These are phyloP conservation scores for Crithidia bombi DNA, from an alignment of 208 protist genomes.

Conservation along the genomic window DNA sequence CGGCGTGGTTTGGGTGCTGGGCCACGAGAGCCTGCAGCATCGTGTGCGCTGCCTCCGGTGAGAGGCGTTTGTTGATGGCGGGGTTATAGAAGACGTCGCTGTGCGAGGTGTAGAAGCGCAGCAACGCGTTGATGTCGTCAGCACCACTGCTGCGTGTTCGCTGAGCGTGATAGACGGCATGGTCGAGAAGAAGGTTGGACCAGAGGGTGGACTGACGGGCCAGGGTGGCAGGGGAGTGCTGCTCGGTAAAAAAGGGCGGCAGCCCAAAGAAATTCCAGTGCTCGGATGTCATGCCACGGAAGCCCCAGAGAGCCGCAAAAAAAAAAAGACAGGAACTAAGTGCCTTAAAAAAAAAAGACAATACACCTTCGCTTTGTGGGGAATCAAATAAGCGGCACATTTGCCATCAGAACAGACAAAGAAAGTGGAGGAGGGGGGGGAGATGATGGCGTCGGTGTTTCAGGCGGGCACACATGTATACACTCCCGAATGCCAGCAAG, in stretches of 20 bases:
- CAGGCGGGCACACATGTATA: too few relatives aligned
- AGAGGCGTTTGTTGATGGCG: conserved; percentile 65
- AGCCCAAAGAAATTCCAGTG: conserved; percentile 85
- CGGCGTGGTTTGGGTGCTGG: conserved; percentile 68
- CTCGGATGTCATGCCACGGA: conserved; percentile 32
- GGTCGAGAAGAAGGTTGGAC: conserved; percentile 73
- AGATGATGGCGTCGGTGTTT: too few relatives aligned
- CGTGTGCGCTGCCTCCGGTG: conserved; percentile 42
- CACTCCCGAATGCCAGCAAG: too few relatives aligned
- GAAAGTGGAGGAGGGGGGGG: too few relatives aligned
- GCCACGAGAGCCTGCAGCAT: conserved; percentile 72
- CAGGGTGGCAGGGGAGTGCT: conserved; percentile 63
- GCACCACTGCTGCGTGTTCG: conserved; percentile 1
- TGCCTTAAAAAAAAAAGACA: too few relatives aligned
- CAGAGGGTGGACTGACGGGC: conserved; percentile 69
- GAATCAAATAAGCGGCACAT: background rate
- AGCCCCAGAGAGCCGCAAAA: background rate
- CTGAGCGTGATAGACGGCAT: conserved; percentile 71
- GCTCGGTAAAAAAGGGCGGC: conserved; percentile 87
- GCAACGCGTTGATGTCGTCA: conserved; percentile 30
- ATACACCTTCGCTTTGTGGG: too few relatives aligned
- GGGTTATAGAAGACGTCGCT: conserved; percentile 85
- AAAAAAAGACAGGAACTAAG: background rate
- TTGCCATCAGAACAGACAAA: too few relatives aligned
- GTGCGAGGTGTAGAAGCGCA: conserved; percentile 70